Base-by-base conservation (phyloP, 441 rosid genomes). In the Theobroma grandiflorum region DNA sequence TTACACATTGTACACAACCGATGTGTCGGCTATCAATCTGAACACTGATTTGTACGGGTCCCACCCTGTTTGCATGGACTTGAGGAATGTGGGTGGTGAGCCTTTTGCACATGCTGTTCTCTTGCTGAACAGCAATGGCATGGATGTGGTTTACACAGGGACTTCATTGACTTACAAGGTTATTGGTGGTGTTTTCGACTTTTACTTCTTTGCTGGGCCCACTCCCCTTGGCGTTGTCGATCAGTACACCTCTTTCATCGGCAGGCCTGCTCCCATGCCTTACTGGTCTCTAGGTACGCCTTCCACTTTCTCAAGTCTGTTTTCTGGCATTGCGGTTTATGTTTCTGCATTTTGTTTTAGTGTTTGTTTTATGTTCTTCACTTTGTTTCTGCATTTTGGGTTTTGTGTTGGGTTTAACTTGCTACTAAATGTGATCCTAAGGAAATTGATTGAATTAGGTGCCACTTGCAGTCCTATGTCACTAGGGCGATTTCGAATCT, bases 261-360 rank as follows among this genome's bases (percentile, higher is more conserved):
- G 99, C 70, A 84, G 99, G 45, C 99, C 99, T 22, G 99, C 99
- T 79, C 92, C 99, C 0, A 95, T 95, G 99, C 99, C 99, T 76
- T 95, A 93, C 88, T 95, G 99, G 99, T 82, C 99, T 79, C 79
- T 96, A 69, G 99, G 99, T 96, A 89, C 35, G 78, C 62, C 45
- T 53, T 72, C 14, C 47, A 3, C 8, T 55, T 55, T 6, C 22
- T 62, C 31, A 26, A 26, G 31, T 15, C 38, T 35, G 22, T 38
- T 63, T 65, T 65, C 70, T 18, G 47, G 47, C 43, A 37, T 68
- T 68, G 53, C 9, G 7, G 14, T n/a, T 67, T 40, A 66, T 35
- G 8, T 4, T 61, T 26, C 1, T 9, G 26, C 0, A 2, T 2
- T 20, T 58, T 58, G 33, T 26, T 59, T 26, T 22, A 22, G 37